Conservation (phyloP, 2,329 filamentous ascomycete species). For the Penicillium sp. region DNA sequence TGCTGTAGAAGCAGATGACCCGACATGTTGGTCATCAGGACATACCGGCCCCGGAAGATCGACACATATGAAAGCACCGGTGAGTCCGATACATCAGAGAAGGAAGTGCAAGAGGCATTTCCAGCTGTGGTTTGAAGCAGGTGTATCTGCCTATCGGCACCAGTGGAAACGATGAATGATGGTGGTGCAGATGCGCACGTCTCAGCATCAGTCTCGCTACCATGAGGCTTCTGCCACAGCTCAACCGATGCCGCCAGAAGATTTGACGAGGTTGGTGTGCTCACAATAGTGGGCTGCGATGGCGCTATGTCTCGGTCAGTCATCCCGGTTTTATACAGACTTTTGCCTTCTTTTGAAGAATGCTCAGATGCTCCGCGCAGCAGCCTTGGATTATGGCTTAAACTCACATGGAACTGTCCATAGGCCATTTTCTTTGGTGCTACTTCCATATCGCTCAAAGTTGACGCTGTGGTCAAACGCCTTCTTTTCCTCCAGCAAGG, state of each 20-base stretch:
- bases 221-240: conserved; percentile 27
- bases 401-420: conserved; percentile 51
- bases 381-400: too few relatives aligned
- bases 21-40: conserved; percentile 59
- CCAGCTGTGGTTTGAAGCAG: conserved; percentile 36
- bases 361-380: not conserved
- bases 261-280: conserved; percentile 51
- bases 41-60: conserved; percentile 41
- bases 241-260: conserved; percentile 52
- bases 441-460: conserved; percentile 55
- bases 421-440: conserved; percentile 39
- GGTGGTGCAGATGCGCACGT: conserved; percentile 9
- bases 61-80: conserved; percentile 54
- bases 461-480: conserved; percentile 54
- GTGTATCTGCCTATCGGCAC: conserved; percentile 50
- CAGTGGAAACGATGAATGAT: conserved; percentile 45
- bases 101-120: conserved; percentile 24
- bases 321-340: not conserved
- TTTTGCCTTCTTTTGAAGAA: not conserved
- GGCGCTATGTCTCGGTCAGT: conserved; percentile 43
- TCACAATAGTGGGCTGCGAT: conserved; percentile 41
- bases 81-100: conserved; percentile 31
- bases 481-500: conserved; percentile 60
- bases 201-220: conserved; percentile 2
- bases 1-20: conserved; percentile 54